Evolutionary conservation across 768 basidiomycete species (phyloP).

Genomic region (Phlegmacium glaucopus): DNA sequence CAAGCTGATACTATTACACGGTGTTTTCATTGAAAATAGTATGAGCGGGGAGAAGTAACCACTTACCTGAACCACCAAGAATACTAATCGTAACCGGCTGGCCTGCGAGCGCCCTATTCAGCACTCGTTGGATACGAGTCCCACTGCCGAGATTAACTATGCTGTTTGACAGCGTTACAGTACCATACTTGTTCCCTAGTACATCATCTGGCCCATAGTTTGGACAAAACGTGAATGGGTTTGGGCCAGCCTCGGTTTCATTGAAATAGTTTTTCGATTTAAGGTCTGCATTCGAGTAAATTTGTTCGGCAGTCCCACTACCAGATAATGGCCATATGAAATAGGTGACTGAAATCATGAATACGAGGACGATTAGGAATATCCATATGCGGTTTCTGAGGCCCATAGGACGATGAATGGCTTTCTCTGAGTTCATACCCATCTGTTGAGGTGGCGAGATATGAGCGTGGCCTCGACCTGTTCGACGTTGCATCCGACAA

Average conservation of each 20-base stretch:
- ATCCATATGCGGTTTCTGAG: constrained; percentile 71
- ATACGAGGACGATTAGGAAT: constrained; percentile 50
- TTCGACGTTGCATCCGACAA: constrained; percentile 62
- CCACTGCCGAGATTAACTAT: constrained; percentile 78
- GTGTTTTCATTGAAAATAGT: constrained; percentile 8
- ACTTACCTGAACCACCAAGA: constrained; percentile 80
- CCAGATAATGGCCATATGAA: constrained; percentile 43
- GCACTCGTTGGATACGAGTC: constrained; percentile 74
- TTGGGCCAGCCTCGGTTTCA: constrained; percentile 45
- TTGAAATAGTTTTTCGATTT: constrained; percentile 85
- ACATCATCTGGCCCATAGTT: constrained; percentile 80
- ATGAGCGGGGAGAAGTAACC: not conserved
- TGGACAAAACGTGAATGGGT: constrained; percentile 92
- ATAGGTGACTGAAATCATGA: constrained; percentile 54
- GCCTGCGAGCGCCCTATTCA: constrained; percentile 81
- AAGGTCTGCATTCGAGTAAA: constrained; percentile 45
- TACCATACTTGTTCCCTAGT: constrained; percentile 76
- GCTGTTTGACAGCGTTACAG: constrained; percentile 68
- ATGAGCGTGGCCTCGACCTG: constrained; percentile 47
- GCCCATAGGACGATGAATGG: constrained; percentile 54
- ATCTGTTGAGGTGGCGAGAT: constrained; percentile 50
- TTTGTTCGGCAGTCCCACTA: constrained; percentile 16
- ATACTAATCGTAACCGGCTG: constrained; percentile 88
- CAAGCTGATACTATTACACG: constrained; percentile 74
- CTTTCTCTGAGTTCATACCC: constrained; percentile 47